Evolutionary conservation across 2,329 filamentous ascomycete species (phyloP), one percentile per base, ranked within the genome.

Genomic region (Pseudocercospora macadamiae): DNA sequence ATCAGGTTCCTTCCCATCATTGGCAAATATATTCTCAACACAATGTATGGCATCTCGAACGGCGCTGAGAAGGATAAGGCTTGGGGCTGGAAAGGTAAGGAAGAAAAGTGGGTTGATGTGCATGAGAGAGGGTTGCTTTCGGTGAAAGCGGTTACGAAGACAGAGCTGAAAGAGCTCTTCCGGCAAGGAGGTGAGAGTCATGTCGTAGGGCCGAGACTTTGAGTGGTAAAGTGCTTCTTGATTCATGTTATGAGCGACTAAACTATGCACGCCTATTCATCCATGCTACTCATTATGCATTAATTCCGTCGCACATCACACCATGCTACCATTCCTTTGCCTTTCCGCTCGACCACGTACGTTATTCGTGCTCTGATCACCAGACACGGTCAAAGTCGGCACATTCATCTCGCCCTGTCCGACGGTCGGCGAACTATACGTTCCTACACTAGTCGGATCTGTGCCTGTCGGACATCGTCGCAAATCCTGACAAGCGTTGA

Each of bases 1-100:
- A 14, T 82, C 79, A 88, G 88, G 70, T 70, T 89, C 67, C 74
- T 88, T 23, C 85, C 85, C 0, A 82, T 82, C 21, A 82, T 86
- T 62, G 85, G 86, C 3, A 80, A 82, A 58, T 88, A 88, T 70
- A 76, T 85, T 57, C 74, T 77, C 26, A 77, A 83, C 30, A 67
- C 76, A 0, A 45, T 77, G 10, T 63, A 68, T 3, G 74, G 68
- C 1, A 60, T 68, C 51, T 70, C 70, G 23, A 76, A 76, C 32
- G 74, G 73, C 1, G 66, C 66, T 5, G 72, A 75, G 45, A 76
- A 71, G 52, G 74, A 76, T 21, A 39, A 51, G 30, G 64, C 64
- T 3, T 66, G 64, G 64, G 63, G 51, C 1, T 66, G 64, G 64
- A 66, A 66, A 37, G 19, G 9, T 6, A 34, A 16, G 8, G 23